Conservation (phyloP, 805 yeast species). For the Wickerhamiella azyma region DNA sequence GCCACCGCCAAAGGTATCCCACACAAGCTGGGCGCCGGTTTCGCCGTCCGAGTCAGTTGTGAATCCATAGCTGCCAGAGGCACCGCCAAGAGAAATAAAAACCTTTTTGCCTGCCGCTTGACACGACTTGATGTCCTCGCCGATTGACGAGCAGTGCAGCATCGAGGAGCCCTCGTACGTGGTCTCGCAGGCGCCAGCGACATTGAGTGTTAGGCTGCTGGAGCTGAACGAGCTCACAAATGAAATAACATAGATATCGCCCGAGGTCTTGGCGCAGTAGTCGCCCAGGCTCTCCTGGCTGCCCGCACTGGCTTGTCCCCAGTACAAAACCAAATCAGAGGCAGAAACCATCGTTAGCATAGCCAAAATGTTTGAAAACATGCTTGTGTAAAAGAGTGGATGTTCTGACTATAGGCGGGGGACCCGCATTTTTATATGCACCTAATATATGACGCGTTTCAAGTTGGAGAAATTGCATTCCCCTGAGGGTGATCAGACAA, state of each 20-base stretch:
- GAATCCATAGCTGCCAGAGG: conserved; percentile 45
- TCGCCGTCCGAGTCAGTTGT: conserved; percentile 40
- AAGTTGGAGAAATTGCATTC: background rate
- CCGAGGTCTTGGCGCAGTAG: conserved; percentile 56
- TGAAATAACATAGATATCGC: conserved; percentile 49
- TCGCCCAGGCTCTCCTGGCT: conserved; percentile 33
- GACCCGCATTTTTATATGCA: background rate
- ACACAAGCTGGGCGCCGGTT: conserved; percentile 38
- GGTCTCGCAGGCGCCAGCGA: conserved; percentile 40
- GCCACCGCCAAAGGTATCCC: conserved; percentile 44
- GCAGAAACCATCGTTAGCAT: conserved; percentile 23
- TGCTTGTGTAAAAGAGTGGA: background rate
- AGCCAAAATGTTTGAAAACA: background rate
- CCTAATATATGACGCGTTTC: background rate
- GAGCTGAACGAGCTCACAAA: conserved; percentile 52
- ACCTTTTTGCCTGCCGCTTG: conserved; percentile 69
- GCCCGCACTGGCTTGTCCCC: conserved; percentile 83
- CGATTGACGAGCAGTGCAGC: conserved; percentile 36
- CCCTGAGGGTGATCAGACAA: background rate
- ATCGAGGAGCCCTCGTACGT: conserved; percentile 28
- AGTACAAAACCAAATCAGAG: conserved; percentile 60
- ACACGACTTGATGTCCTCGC: conserved; percentile 56
- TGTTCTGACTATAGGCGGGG: background rate
- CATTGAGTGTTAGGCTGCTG: conserved; percentile 31
- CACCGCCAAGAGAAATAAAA: conserved; percentile 68